These are phyloP conservation scores for Taiozyma onychis DNA, from an alignment of 1,139 yeast genomes.

Conservation along the genomic window DNA sequence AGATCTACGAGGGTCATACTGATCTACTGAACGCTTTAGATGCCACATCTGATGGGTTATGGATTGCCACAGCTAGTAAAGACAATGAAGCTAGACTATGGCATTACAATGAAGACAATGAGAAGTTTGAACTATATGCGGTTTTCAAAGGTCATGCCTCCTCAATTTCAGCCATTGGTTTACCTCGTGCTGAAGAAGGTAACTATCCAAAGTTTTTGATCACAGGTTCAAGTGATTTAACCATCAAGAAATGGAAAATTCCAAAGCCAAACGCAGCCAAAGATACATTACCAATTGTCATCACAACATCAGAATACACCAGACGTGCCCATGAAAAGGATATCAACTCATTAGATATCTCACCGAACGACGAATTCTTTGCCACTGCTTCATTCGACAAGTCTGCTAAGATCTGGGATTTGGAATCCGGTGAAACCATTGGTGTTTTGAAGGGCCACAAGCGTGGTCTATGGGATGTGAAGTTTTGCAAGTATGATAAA, in stretches of 20 bases:
- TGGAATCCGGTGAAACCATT: constrained; percentile 73
- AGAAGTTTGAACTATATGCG: constrained; percentile 48
- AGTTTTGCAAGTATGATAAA: constrained; percentile 76
- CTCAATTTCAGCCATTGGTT: constrained; percentile 74
- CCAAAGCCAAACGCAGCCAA: constrained; percentile 35
- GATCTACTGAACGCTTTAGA: constrained; percentile 83
- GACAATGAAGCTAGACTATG: constrained; percentile 83
- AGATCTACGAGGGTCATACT: constrained; percentile 70
- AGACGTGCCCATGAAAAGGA: constrained; percentile 97
- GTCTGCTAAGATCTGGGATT: constrained; percentile 83
- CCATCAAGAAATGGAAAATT: constrained; percentile 84
- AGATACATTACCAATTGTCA: constrained; percentile 28
- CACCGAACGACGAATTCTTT: constrained; percentile 82
- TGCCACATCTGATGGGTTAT: constrained; percentile 68
- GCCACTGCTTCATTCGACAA: constrained; percentile 98
- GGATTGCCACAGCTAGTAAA: constrained; percentile 94
- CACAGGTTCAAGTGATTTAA: constrained; percentile 86
- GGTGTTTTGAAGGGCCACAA: constrained; percentile 87
- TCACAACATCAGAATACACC: constrained; percentile 66
- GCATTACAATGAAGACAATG: constrained; percentile 44
- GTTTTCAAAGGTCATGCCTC: constrained; percentile 82
- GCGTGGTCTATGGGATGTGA: constrained; percentile 91
- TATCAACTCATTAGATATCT: constrained; percentile 78
- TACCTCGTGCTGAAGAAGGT: constrained; percentile 53
- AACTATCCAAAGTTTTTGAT: constrained; percentile 63